phyloP scores from a whole-genome alignment of 805 yeast species.

The Wickerhamomyces silvicola region DNA sequence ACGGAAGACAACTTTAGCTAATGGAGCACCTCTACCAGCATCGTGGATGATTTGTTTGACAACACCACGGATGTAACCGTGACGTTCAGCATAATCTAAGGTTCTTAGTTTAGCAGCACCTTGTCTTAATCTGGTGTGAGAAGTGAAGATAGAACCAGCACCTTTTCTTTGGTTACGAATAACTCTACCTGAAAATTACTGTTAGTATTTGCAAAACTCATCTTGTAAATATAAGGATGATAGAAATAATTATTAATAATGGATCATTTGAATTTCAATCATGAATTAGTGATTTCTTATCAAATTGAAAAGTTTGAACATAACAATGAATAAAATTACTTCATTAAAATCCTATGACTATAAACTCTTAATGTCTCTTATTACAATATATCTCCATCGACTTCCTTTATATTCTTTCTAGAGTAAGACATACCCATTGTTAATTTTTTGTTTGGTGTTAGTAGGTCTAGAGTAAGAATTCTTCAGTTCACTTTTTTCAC shows the following conservation, averaged over 20 bases:
- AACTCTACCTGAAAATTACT: conserved; percentile 77
- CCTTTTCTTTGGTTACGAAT: conserved; percentile 99
- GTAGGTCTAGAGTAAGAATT: not conserved
- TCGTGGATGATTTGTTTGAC: conserved; percentile 98
- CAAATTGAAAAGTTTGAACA: too few relatives aligned
- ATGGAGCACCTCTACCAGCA: conserved; percentile 99
- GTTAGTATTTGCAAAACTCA: conserved; percentile 1
- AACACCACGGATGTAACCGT: conserved; percentile 99
- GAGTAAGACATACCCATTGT: conserved; percentile 25
- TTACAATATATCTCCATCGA: not conserved
- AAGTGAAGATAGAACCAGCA: conserved; percentile 99
- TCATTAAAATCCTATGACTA: too few relatives aligned
- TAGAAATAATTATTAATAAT: not conserved
- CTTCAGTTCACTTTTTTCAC: conserved; percentile 3
- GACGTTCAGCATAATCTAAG: conserved; percentile 98
- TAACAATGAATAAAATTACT: too few relatives aligned
- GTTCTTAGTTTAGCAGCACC: conserved; percentile 99
- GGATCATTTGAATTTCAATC: too few relatives aligned
- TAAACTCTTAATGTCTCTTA: not conserved
- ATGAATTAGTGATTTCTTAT: too few relatives aligned
- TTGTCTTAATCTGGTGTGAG: conserved; percentile 99
- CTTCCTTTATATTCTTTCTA: too few relatives aligned
- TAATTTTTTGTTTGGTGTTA: conserved; percentile 21
- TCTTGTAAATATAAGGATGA: conserved; percentile 9
- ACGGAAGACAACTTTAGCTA: conserved; percentile 98